These are phyloP conservation scores for Phialemonium atrogriseum DNA, from an alignment of 2,329 filamentous ascomycete genomes.

Conservation along the genomic window DNA sequence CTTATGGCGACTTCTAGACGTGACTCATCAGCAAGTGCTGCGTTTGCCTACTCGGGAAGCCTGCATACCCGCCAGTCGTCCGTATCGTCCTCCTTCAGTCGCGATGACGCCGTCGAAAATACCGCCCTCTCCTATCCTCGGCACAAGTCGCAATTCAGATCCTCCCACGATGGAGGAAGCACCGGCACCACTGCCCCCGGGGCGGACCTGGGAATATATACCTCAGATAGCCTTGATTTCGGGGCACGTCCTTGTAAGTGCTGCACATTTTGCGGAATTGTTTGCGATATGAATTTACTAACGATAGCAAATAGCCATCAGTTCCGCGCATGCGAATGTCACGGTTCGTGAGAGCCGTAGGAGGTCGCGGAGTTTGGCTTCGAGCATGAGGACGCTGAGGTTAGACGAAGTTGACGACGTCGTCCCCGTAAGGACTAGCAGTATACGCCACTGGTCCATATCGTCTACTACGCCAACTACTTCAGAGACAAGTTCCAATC, in stretches of 20 bases:
- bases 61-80: slow-evolving; percentile 12
- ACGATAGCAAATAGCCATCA: too few species aligned
- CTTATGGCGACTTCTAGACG: too few species aligned
- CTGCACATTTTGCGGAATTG: too few species aligned
- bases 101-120: slow-evolving; percentile 7
- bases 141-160: too few species aligned
- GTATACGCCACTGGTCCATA: slow-evolving; percentile 30
- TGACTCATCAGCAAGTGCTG: slow-evolving; percentile 3
- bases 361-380: slow-evolving; percentile 11
- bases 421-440: slow-evolving; percentile 26
- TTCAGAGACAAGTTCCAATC: slow-evolving; percentile 31
- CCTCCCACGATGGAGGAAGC: too few species aligned
- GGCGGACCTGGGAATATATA: too few species aligned
- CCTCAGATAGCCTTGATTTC: too few species aligned
- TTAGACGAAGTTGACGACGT: slow-evolving; percentile 27
- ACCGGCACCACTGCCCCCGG: neutral
- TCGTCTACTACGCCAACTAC: slow-evolving; percentile 31
- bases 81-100: slow-evolving; percentile 9
- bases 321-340: too few species aligned
- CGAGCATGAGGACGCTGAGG: slow-evolving; percentile 14
- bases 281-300: too few species aligned
- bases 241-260: too few species aligned
- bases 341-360: too few species aligned
- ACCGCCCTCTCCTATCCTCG: slow-evolving; percentile 10
- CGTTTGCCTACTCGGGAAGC: slow-evolving; percentile 9